Evolutionary conservation across 805 yeast species (phyloP), one percentile per base, ranked within the genome.

Genomic region (Schwanniomyces vanrijiae): DNA sequence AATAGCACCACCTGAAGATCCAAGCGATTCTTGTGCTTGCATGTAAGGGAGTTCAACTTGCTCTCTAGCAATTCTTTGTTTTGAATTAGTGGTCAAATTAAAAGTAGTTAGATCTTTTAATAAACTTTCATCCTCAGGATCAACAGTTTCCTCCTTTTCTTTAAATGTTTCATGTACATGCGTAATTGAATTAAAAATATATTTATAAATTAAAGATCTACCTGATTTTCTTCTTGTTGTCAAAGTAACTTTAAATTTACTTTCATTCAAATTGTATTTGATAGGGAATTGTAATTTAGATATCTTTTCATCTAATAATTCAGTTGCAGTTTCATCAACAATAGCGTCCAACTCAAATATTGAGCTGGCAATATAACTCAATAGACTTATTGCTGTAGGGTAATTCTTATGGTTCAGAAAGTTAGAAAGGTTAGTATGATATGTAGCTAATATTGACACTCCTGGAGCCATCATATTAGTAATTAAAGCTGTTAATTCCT

Each of bases 11-110:
- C 96, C 96, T 16, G 61, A 55, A 2, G 72, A 60, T 0, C 78
- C 78, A 42, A 80, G 70, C 28, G 82, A 79, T 47, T 80, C 75
- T 59, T 92, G 98, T 0, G 98, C 98, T 53, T 86, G 88, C 72
- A 92, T 70, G 64, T 75, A 92, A n/a, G 99, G 99, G 49, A 92
- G 72, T 41, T 87, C 95, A 3, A 94, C 97, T 51, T 86, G 83
- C 21, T 89, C 96, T 50, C 82, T 81, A 0, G 95, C 96, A 40
- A 75, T 60, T 51, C 79, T 83, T 61, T 94, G 97, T 56, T 81
- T 85, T 3, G 80, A 79, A 6, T 84, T 86, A 0, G 95, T 87
- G 6, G 83, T 75, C 46, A 92, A 71, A 55, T 91, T 91, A 72
- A 92, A 92, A 0, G 99, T 94, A 0, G 98, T 89, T 55, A 94